Evolutionary conservation across 2,329 filamentous ascomycete species (phyloP), one percentile per base, ranked within the genome.

Genomic region (Aspergillus sp.): DNA sequence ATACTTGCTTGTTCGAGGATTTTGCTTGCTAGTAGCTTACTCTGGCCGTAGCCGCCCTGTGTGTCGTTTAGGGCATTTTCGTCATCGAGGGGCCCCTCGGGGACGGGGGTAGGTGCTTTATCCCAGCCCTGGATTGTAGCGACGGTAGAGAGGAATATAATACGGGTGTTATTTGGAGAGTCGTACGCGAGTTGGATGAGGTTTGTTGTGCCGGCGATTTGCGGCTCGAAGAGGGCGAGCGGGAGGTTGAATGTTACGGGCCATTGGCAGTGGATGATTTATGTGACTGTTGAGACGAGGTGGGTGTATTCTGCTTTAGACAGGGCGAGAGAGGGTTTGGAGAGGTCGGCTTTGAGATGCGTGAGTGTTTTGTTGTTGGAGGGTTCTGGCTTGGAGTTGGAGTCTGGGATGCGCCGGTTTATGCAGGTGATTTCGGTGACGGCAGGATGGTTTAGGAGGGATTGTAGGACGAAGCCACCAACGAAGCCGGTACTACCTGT

Each of bases 201-300:
- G 21, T 21, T 21, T 21, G 21, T 21, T 21, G 21, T 21, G 21
- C 21, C 55, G 7, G 41, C 27, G 31, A 60, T 55, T 5, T 60
- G 39, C 6, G 58, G 35, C 43, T 60, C 51, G 27, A 60, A 60
- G 15, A 54, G 35, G 2, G 33, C 9, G 4, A 60, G 40, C 1
- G 55, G 55, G n/a, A 27, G 37, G 33, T 55, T 48, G 58, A 61
- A 61, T 19, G 50, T 56, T 3, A 61, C 56, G 5, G 58, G 46
- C 55, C 58, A 61, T 40, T 61, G 58, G 41, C 55, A 58, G 45
- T 61, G 58, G 23, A 58, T 23, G 6, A 61, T 39, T 14, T 55
- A 49, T 4, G 52, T 61, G 8, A 58, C 48, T 12, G 50, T 52
- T 1, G 24, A 35, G 8, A 45, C 15, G 5, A 61, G 58, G 12